A percentile compares a stretch with the other conserved stretches of the same genome.
Evolutionary conservation across 2,329 filamentous ascomycete genomes (phyloP).

Genomic region (Mycosphaerella sp.): DNA sequence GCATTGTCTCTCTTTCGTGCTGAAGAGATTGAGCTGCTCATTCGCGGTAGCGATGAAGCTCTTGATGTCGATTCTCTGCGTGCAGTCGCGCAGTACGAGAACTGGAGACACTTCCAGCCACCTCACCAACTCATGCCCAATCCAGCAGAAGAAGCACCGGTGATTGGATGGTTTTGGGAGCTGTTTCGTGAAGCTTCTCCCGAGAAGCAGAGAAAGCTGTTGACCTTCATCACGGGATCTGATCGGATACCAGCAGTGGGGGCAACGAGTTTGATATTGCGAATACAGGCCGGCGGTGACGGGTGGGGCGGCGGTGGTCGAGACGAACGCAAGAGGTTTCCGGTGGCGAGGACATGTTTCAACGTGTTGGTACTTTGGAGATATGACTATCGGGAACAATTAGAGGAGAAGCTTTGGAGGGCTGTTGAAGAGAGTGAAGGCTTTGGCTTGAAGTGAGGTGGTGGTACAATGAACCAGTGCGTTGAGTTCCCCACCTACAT

Average conservation of each 20-base stretch:
- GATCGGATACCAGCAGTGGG: constrained; percentile 88
- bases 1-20: constrained; percentile 80
- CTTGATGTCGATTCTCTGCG: constrained; percentile 71
- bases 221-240: constrained; percentile 84
- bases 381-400: constrained; percentile 59
- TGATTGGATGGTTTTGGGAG: constrained; percentile 84
- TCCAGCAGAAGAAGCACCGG: constrained; percentile 56
- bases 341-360: constrained; percentile 85
- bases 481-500: too few relatives aligned
- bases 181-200: constrained; percentile 62
- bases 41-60: constrained; percentile 76
- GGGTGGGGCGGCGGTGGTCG: constrained; percentile 30
- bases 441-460: constrained; percentile 69
- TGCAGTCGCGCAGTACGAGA: constrained; percentile 74
- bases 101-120: constrained; percentile 54
- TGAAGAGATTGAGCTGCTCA: constrained; percentile 83
- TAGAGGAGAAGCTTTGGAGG: constrained; percentile 71
- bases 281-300: constrained; percentile 64
- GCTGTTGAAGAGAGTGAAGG: constrained; percentile 88
- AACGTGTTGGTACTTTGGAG: constrained; percentile 73
- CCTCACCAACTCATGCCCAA: constrained; percentile 26
- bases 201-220: constrained; percentile 65
- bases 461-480: too few relatives aligned
- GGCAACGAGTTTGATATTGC: constrained; percentile 69
- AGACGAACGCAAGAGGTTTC: constrained; percentile 67